Evolutionary conservation across 768 basidiomycete genomes (phyloP), one percentile per base, ranked within the genome.

Genomic region (Mrakia frigida): DNA sequence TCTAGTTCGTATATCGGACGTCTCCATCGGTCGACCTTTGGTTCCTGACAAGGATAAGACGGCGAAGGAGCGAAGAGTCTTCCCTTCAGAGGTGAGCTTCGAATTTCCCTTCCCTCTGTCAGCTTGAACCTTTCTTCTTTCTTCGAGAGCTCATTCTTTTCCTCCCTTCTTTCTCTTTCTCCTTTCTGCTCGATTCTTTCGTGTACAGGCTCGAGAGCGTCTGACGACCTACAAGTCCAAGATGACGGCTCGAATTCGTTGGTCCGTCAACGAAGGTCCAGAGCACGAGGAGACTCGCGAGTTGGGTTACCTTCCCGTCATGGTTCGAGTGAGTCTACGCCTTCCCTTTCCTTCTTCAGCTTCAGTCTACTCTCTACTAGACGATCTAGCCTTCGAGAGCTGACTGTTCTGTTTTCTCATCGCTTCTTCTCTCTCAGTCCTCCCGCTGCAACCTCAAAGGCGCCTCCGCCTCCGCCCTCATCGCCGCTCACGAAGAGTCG

Each of bases 251-350:
- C 92, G 91, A 82, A 82, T 98, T 56, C 90, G 89, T 79, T 98
- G 93, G 92, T 89, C 88, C 53, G 88, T 95, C 74, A 79, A 89
- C 74, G 88, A 88, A n/a, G 89, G 90, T 69, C 86, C 86, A 11
- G 87, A 90, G 73, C 88, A 89, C 79, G 87, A 88, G 78, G 87
- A 90, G 56, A 90, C 85, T 70, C 85, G 90, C 80, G 96, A 98
- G 75, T 94, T 95, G 82, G 97, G 97, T 75, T 86, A 93, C 46
- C 85, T 98, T 23, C 97, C 97, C 5, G 90, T 99, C 84, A 98
- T 99, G 97, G 91, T 97, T 84, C 89, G 94, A 82, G 94, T 95
- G 83, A 81, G 93, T 41, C 46, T 21, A 18, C 70, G 31, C 61
- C 33, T 50, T 28, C 52, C 31, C 28, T 43, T 23, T 18, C 52